phyloP scores from a whole-genome alignment of 768 basidiomycete species.

The Xerocomus potaroensis region DNA sequence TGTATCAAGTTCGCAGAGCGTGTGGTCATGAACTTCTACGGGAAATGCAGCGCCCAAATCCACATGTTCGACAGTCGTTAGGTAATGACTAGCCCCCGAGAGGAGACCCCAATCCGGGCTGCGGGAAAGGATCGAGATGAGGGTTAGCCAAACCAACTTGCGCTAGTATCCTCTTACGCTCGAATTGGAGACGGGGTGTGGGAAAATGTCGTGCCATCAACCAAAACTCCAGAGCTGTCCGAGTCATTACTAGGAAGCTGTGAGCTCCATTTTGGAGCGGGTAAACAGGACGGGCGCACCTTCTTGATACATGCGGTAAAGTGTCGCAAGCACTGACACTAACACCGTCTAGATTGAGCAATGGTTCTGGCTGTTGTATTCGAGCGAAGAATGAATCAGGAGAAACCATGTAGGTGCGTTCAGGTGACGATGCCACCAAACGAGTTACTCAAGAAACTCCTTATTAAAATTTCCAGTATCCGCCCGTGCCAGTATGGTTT shows the following conservation, averaged over 20 bases:
- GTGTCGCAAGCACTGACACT: neutral
- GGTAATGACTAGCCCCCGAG: neutral
- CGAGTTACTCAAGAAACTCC: too few species aligned
- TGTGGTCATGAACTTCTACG: neutral
- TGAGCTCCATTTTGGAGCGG: neutral
- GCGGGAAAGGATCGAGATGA: neutral
- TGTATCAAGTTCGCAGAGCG: neutral
- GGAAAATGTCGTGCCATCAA: neutral
- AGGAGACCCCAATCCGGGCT: neutral
- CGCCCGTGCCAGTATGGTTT: neutral
- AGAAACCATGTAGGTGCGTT: constrained; percentile 4
- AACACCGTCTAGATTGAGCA: neutral
- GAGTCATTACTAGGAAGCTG: too few species aligned
- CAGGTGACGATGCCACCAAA: neutral
- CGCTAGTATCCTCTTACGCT: neutral
- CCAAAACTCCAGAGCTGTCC: too few species aligned
- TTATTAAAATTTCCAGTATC: neutral
- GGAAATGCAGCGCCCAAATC: neutral
- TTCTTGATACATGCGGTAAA: neutral
- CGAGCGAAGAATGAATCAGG: accelerated
- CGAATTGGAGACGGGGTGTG: neutral
- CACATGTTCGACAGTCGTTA: neutral
- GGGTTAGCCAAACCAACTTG: neutral
- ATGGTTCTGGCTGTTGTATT: neutral
- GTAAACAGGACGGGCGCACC: neutral